These are phyloP conservation scores for Lonicera japonica DNA, from an alignment of 129 eudicot species.

Conservation along the genomic window DNA sequence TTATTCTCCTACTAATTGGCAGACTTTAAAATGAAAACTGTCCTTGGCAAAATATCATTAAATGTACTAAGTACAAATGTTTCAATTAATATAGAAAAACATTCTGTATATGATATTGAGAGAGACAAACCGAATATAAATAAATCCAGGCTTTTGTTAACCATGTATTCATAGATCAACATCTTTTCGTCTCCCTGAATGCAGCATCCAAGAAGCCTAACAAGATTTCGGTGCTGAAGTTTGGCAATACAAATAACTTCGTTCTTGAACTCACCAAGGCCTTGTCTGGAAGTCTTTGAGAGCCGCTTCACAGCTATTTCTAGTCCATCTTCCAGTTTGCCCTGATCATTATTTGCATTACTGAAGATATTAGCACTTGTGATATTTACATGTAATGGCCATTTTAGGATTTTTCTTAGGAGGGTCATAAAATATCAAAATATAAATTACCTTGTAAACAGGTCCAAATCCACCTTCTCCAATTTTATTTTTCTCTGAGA, in stretches of 20 bases:
- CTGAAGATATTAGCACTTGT: neutral
- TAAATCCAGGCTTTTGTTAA: slow-evolving; percentile 7
- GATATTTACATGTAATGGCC: no score
- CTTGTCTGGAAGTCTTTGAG: slow-evolving; percentile 36
- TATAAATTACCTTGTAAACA: slow-evolving; percentile 25
- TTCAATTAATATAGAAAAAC: no score
- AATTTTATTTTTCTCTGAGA: slow-evolving; percentile 28
- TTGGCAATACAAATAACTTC: slow-evolving; percentile 37
- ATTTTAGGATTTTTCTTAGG: no score
- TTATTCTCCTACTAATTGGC: neutral
- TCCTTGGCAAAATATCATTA: no score
- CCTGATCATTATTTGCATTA: slow-evolving; percentile 8
- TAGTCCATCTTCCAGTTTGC: slow-evolving; percentile 16
- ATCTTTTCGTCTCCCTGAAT: slow-evolving; percentile 20
- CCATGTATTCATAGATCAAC: slow-evolving; percentile 11
- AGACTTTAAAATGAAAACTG: no score
- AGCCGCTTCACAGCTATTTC: slow-evolving; percentile 42
- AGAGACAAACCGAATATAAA: no score
- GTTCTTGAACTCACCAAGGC: slow-evolving; percentile 34
- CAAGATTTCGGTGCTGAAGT: slow-evolving; percentile 42
- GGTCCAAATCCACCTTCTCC: slow-evolving; percentile 54
- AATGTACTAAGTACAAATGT: no score
- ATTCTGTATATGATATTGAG: no score
- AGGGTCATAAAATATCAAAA: no score
- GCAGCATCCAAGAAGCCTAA: slow-evolving; percentile 36